Evolutionary conservation across 371 early-diverging fungal species (phyloP), one percentile per base, ranked within the genome.

Genomic region (Dichotomocladium elegans): DNA sequence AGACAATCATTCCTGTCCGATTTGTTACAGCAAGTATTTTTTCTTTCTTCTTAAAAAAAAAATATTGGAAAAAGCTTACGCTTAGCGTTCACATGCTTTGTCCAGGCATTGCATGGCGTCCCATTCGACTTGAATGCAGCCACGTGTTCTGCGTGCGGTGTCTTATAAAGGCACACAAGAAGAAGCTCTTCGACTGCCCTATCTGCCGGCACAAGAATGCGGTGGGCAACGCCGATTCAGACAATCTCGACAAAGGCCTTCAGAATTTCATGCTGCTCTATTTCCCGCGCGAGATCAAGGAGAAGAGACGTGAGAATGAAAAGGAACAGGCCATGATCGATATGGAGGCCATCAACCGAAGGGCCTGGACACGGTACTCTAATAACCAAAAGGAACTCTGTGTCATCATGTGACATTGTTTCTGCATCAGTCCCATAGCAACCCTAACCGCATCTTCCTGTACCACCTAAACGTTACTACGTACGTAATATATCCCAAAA

Each of bases 101-200:
- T n/a, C n/a, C n/a, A 68, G 68, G 53, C 30, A 53, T 90, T 42
- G 74, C 80, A 4, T 90, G 89, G 89, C 70, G 82, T 27, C 91
- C 91, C 9, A 83, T 90, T 47, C 83, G 89, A 1, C 63, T 90
- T 15, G 63, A 67, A 27, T 90, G 91, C 59, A 57, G 64, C 0
- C 91, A 90, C 55, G 72, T 87, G 7, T 90, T 86, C 52, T 90
- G 91, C 56, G 79, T 86, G 11, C 80, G 86, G 0, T 90, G 91
- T 45, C 45, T 89, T 27, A 74, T 90, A 49, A 85, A 88, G 48
- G 86, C 90, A 1, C 80, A 81, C 19, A 58, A 66, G 4, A 71
- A 80, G 27, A 63, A 68, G 4, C 70, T 87, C 59, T 60, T 64
- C 24, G 65, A 87, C 56, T 90, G 91, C 51, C 90, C 90, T 2